Evolutionary conservation across 31 red algal genomes (phyloP).

Genomic region (Asparagopsis taxiformis): DNA sequence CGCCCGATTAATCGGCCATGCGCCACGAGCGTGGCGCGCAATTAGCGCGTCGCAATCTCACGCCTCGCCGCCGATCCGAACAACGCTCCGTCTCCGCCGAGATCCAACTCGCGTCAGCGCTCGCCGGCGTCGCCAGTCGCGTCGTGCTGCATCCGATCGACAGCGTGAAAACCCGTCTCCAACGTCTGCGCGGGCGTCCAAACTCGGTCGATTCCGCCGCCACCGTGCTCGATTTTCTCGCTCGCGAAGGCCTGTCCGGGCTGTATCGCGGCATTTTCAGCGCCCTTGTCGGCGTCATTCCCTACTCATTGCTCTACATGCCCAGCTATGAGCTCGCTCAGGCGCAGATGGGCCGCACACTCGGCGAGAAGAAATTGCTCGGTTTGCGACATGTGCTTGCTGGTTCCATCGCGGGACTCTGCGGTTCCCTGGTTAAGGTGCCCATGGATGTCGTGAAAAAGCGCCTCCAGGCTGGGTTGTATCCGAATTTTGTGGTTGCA

Average conservation of each 20-base stretch:
- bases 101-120: constrained; percentile 7
- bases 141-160: constrained; percentile 70
- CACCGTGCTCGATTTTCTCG: constrained; percentile 27
- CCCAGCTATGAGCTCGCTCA: constrained; percentile 61
- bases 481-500: constrained; percentile 44
- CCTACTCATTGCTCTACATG: constrained; percentile 75
- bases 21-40: too few relatives aligned
- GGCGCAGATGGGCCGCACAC: constrained; percentile 16
- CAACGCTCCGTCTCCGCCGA: neutral
- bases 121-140: constrained; percentile 29
- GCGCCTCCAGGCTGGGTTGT: constrained; percentile 67
- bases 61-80: too few relatives aligned
- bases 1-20: too few relatives aligned
- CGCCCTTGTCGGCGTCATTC: constrained; percentile 59
- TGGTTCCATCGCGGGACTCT: constrained; percentile 66
- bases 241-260: constrained; percentile 42
- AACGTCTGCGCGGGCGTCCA: constrained; percentile 47
- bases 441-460: constrained; percentile 81
- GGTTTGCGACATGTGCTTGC: constrained; percentile 64
- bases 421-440: constrained; percentile 66
- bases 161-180: constrained; percentile 66
- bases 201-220: constrained; percentile 16
- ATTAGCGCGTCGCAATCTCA: too few relatives aligned
- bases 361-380: constrained; percentile 20
- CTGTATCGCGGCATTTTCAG: constrained; percentile 70